phyloP scores from a whole-genome alignment of 768 basidiomycete species.

The Podaxis sp. region DNA sequence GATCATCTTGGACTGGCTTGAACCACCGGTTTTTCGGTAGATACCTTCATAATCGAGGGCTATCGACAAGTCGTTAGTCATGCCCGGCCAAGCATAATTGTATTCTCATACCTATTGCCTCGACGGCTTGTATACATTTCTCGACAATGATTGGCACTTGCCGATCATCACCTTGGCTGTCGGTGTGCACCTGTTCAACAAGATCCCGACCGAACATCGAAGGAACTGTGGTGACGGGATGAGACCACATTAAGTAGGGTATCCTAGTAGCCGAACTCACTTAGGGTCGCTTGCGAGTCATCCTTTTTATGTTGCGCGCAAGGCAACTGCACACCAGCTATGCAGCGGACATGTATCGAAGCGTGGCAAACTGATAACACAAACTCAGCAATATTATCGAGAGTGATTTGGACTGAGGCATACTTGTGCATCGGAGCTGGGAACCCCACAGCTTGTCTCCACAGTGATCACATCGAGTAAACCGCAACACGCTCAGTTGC shows the following conservation, averaged over 20 bases:
- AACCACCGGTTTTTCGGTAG: constrained; percentile 96
- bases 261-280: constrained; percentile 28
- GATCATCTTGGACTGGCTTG: constrained; percentile 88
- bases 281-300: constrained; percentile 33
- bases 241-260: constrained; percentile 7
- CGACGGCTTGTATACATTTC: constrained; percentile 95
- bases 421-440: constrained; percentile 87
- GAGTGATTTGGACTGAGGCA: constrained; percentile 28
- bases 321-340: constrained; percentile 59
- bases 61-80: constrained; percentile 24
- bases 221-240: constrained; percentile 48
- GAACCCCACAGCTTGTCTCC: constrained; percentile 99
- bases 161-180: constrained; percentile 56
- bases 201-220: constrained; percentile 95
- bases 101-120: constrained; percentile 63
- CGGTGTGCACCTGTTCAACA: constrained; percentile 75
- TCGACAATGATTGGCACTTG: constrained; percentile 86
- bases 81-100: not conserved
- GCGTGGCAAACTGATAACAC: constrained; percentile 66
- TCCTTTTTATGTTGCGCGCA: constrained; percentile 58
- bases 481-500: constrained; percentile 82
- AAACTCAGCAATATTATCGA: not conserved
- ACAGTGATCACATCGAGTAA: constrained; percentile 93
- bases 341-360: constrained; percentile 87
- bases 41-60: constrained; percentile 97